Evolutionary conservation across 352 stramenopile species (phyloP).

Genomic region (Globisporangium polare): DNA sequence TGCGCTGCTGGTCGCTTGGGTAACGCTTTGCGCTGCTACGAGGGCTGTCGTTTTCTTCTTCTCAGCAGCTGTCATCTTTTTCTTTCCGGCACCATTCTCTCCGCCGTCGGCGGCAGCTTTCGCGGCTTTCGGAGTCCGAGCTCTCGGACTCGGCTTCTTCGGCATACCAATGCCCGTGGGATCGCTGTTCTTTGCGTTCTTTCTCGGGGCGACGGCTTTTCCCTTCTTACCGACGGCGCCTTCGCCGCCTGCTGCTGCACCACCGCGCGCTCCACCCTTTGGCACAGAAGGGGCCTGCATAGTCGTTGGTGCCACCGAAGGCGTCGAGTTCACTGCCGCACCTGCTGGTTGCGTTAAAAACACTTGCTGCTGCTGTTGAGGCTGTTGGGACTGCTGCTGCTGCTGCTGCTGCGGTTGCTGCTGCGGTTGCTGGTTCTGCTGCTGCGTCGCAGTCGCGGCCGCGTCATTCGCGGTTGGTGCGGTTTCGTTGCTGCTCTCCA

Average conservation of each 20-base stretch:
- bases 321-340: neutral
- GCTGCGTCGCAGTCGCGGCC: neutral
- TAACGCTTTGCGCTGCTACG: neutral
- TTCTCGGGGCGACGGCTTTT: slow-evolving; percentile 5
- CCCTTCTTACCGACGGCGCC: neutral
- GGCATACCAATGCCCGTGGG: slow-evolving; percentile 1
- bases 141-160: slow-evolving; percentile 32
- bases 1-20: neutral
- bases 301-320: neutral
- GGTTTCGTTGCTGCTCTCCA: slow-evolving; percentile 1
- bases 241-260: neutral
- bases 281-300: neutral
- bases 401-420: slow-evolving; percentile 3
- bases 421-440: neutral
- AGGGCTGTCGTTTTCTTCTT: slow-evolving; percentile 13
- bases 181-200: slow-evolving; percentile 24
- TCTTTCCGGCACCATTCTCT: slow-evolving; percentile 20
- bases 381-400: slow-evolving; percentile 2
- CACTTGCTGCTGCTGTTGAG: slow-evolving; percentile 5
- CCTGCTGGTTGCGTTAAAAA: neutral
- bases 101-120: slow-evolving; percentile 16
- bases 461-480: neutral
- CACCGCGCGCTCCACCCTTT: neutral
- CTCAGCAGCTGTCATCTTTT: slow-evolving; percentile 13
- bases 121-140: slow-evolving; percentile 22